Conservation (phyloP, 805 yeast genomes). For the Hanseniaspora singularis region DNA sequence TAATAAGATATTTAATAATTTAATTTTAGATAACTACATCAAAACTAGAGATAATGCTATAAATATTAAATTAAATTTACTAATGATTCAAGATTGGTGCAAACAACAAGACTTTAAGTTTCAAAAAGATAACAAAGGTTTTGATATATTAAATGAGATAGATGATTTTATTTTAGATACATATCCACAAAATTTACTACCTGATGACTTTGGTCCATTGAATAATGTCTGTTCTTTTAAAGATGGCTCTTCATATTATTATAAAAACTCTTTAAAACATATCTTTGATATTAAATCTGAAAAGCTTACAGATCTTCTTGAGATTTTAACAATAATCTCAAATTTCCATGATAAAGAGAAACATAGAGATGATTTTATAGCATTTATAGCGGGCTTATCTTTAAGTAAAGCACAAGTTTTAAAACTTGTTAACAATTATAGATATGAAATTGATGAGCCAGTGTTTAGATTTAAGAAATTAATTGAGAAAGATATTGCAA, state of each 20-base stretch:
- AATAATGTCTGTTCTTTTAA: conserved; percentile 1
- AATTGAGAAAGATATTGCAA: background rate
- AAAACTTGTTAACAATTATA: conserved; percentile 60
- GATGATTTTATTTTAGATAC: conserved; percentile 1
- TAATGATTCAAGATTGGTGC: conserved; percentile 88
- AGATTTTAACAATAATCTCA: conserved; percentile 11
- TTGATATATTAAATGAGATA: conserved; percentile 5
- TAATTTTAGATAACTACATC: conserved; percentile 48
- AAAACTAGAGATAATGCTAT: conserved; percentile 67
- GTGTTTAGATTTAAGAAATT: conserved; percentile 39
- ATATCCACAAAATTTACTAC: conserved; percentile 3
- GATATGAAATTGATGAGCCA: conserved; percentile 71
- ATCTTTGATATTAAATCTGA: conserved; percentile 4
- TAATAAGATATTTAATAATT: conserved; percentile 63
- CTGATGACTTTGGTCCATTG: background rate
- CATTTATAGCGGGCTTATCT: background rate
- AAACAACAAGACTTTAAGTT: conserved; percentile 27
- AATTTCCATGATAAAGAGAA: conserved; percentile 12
- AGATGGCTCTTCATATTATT: background rate
- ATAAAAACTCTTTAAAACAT: conserved; percentile 1
- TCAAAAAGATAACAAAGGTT: conserved; percentile 16
- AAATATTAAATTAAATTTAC: conserved; percentile 76
- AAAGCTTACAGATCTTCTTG: conserved; percentile 6
- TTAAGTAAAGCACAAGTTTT: conserved; percentile 39
- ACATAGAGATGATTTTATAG: conserved; percentile 4